These are phyloP conservation scores for Mallotus nudiflorus DNA, from an alignment of 345 rosid genomes.

Conservation along the genomic window DNA sequence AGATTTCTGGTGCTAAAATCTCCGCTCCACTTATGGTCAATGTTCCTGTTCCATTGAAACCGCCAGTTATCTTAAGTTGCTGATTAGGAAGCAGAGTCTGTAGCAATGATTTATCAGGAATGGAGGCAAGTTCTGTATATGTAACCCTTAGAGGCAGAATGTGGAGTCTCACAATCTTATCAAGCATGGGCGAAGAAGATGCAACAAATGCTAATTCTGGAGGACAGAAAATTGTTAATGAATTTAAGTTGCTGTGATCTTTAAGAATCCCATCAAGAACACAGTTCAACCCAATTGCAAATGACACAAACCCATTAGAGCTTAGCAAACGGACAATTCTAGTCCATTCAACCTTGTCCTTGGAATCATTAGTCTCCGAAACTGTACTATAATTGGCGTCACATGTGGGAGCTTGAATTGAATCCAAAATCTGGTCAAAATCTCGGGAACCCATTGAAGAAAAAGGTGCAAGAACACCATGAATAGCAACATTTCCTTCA, in stretches of 20 bases:
- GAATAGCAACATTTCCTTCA: conserved; percentile 56
- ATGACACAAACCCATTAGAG: conserved; percentile 68
- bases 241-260: conserved; percentile 39
- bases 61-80: conserved; percentile 39
- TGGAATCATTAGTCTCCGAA: conserved; percentile 28
- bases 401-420: conserved; percentile 35
- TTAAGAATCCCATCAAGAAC: conserved; percentile 56
- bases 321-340: conserved; percentile 56
- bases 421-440: conserved; percentile 28
- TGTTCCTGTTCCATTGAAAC: conserved; percentile 19
- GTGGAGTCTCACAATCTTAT: conserved; percentile 56
- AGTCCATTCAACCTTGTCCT: conserved; percentile 49
- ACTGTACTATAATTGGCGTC: conserved; percentile 29
- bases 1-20: conserved; percentile 55
- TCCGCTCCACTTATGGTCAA: conserved; percentile 49
- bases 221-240: conserved; percentile 66
- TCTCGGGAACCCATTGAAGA: conserved; percentile 32
- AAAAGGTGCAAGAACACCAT: conserved; percentile 69
- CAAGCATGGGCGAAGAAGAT: conserved; percentile 52
- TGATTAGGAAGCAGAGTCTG: conserved; percentile 50
- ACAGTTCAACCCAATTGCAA: conserved; percentile 71
- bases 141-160: conserved; percentile 47
- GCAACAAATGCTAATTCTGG: conserved; percentile 46
- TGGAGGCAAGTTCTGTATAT: conserved; percentile 37
- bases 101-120: conserved; percentile 44